phyloP scores from a whole-genome alignment of 305 asterid genomes.

The Solanum aculeatissimum region DNA sequence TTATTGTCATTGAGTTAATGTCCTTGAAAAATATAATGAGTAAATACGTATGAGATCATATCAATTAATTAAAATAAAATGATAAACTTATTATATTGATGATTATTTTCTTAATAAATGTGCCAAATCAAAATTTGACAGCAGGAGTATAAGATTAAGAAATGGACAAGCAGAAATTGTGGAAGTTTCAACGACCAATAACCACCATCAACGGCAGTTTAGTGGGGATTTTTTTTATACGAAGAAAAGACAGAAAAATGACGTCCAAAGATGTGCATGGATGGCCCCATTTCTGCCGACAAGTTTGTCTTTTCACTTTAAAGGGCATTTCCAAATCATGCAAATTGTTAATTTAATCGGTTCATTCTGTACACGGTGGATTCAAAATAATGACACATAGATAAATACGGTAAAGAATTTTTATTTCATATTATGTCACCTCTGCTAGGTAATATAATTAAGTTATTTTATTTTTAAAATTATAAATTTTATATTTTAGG shows the following conservation, averaged over 20 bases:
- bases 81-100: too few species aligned
- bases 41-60: too few species aligned
- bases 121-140: too few species aligned
- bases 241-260: not conserved
- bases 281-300: conserved; percentile 11
- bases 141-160: not conserved
- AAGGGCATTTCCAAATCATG: not conserved
- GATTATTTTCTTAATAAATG: too few species aligned
- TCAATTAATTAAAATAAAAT: too few species aligned
- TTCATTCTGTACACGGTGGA: not conserved
- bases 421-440: not conserved
- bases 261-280: not conserved
- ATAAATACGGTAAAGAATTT: not conserved
- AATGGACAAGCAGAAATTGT: not conserved
- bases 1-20: too few species aligned
- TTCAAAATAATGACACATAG: not conserved
- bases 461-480: not conserved
- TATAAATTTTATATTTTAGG: not conserved
- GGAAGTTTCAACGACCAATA: conserved; percentile 10
- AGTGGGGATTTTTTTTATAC: not conserved
- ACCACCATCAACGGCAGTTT: conserved; percentile 15
- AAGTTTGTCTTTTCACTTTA: not conserved
- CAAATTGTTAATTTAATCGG: not conserved
- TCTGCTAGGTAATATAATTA: not conserved
- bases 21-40: too few species aligned